Evolutionary conservation across 768 basidiomycete species (phyloP), one percentile per base, ranked within the genome.

Genomic region (Hypholoma sublateritium): DNA sequence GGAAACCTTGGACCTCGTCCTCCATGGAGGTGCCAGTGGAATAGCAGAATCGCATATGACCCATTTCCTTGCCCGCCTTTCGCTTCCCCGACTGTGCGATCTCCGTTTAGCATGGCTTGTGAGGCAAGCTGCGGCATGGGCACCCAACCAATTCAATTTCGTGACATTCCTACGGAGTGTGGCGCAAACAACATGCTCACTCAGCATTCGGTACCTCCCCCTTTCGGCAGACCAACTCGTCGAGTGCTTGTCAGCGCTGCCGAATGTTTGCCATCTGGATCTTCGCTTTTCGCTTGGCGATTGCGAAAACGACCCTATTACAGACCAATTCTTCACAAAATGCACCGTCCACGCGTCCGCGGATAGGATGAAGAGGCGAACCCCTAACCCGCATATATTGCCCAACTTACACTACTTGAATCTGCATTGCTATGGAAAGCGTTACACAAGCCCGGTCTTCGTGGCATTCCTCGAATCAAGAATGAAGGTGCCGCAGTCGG

Each of bases 161-260:
- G 13, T 68, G 16, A 45, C 67, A 0, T 70, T 74, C 39, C 60
- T 78, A 17, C 58, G 61, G 25, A 50, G 56, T 9, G 60, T 70
- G 22, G 61, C 68, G 25, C 42, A 58, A 1, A 67, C 73, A 39
- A 67, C 79, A 5, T 60, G 61, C 17, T 56, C 61, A 14, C 69
- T 81, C 46, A 63, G 59, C 32, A 59, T 81, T 5, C 60, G 68
- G 12, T 78, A 78, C 55, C 68, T 79, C 37, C 78, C 78, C 6
- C 39, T 78, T 45, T 65, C 68, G 16, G 73, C 75, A 52, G 49
- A 47, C 34, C 64, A 74, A 37, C 55, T 77, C 11, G 34, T 75
- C 19, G 62, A 66, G 22, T 72, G 67, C 53, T 58, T 81, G n/a
- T 50, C 56, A 25, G 59, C 59, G 17, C 53, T 77, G 16, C 69